Conservation (phyloP, 257 asterid species). For the Linderniella brevidens region DNA sequence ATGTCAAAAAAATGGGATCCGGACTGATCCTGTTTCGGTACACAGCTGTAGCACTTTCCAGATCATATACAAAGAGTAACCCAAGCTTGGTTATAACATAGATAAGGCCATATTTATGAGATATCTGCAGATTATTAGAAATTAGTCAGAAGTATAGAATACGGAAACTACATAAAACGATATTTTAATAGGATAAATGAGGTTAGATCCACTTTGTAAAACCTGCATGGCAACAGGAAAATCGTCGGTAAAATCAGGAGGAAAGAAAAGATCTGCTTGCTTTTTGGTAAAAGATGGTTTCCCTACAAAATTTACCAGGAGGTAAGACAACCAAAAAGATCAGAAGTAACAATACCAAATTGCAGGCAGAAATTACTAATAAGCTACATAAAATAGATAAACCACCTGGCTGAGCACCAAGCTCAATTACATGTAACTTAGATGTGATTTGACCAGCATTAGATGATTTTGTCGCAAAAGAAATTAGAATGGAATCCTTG, state of each 20-base stretch:
- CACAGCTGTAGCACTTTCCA: conserved; percentile 90
- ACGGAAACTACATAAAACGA: neutral
- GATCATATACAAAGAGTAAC: conserved; percentile 91
- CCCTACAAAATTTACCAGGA: conserved; percentile 29
- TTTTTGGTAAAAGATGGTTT: conserved; percentile 85
- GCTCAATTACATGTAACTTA: conserved; percentile 89
- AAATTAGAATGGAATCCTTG: conserved; percentile 80
- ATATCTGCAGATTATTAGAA: conserved; percentile 40
- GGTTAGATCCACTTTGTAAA: conserved; percentile 9
- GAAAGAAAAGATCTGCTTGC: conserved; percentile 97
- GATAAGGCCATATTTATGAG: conserved; percentile 79
- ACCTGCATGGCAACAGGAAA: conserved; percentile 99
- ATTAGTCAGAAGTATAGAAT: too few relatives aligned
- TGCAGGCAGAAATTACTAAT: conserved; percentile 26
- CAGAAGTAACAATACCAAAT: neutral
- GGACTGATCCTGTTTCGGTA: conserved; percentile 98
- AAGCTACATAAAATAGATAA: neutral
- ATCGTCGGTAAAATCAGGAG: conserved; percentile 94
- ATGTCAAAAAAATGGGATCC: conserved; percentile 84
- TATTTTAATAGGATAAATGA: conserved; percentile 3
- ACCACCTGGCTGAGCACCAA: conserved; percentile 94
- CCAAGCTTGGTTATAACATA: conserved; percentile 98
- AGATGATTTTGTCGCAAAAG: conserved; percentile 73
- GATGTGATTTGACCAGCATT: conserved; percentile 83
- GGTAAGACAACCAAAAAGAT: neutral